Percentiles rank a stretch among this genome's conserved stretches.
Conservation (phyloP, 176 grass and related monocot species). For the Oryza glaberrima region DNA sequence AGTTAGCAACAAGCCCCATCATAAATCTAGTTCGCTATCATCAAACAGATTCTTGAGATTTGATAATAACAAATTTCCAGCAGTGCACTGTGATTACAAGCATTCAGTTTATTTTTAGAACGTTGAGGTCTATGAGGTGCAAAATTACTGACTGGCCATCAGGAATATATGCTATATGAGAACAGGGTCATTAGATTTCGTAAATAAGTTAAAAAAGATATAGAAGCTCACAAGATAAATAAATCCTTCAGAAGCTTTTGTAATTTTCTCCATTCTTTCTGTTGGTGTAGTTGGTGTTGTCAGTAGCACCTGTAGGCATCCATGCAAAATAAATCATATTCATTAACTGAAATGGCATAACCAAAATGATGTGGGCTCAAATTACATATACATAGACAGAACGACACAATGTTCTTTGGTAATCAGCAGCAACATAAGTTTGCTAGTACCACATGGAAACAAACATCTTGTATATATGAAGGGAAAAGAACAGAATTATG, state of each 20-base stretch:
- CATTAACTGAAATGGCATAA: slow-evolving; percentile 31
- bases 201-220: background rate
- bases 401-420: background rate
- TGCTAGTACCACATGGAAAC: slow-evolving; percentile 6
- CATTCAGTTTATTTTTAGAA: slow-evolving; percentile 7
- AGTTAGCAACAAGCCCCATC: slow-evolving; percentile 12
- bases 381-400: slow-evolving; percentile 12
- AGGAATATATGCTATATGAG: too few species aligned
- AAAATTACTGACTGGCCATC: background rate
- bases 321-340: slow-evolving; percentile 22
- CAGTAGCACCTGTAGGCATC: slow-evolving; percentile 74
- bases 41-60: background rate
- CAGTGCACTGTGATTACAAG: background rate
- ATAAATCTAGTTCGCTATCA: slow-evolving; percentile 23
- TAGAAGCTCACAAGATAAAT: slow-evolving; percentile 81
- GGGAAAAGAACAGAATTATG: background rate
- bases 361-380: slow-evolving; percentile 9
- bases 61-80: background rate
- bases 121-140: background rate
- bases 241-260: slow-evolving; percentile 89
- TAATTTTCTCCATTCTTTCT: slow-evolving; percentile 96
- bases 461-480: background rate
- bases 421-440: background rate
- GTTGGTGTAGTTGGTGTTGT: slow-evolving; percentile 97
- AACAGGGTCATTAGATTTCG: too few species aligned